These are phyloP conservation scores for Euptelea pleiosperma DNA, from an alignment of 164 flowering plant genomes.

Conservation along the genomic window DNA sequence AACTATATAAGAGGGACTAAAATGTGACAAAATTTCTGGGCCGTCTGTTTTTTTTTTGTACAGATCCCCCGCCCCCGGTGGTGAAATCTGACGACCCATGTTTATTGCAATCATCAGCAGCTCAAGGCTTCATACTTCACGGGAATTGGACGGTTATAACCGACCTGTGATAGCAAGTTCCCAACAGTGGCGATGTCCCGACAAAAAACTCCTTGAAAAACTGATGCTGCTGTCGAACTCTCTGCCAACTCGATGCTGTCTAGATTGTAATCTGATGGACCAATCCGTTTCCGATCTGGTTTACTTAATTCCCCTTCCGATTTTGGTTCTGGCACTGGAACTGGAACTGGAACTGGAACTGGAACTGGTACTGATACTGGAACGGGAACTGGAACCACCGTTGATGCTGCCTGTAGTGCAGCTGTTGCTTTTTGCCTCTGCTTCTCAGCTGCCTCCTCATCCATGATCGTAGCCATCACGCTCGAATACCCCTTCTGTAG, in stretches of 20 bases:
- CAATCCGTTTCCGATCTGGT: neutral
- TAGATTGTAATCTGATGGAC: slow-evolving; percentile 1
- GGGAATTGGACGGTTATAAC: slow-evolving; percentile 63
- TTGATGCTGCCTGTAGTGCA: too few relatives aligned
- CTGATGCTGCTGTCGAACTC: slow-evolving; percentile 28
- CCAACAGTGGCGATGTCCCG: slow-evolving; percentile 79
- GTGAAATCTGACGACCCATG: neutral
- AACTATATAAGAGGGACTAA: too few relatives aligned
- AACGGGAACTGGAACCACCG: too few relatives aligned
- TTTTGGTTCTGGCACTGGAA: neutral
- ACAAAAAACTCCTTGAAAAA: slow-evolving; percentile 83
- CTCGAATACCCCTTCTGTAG: slow-evolving; percentile 78
- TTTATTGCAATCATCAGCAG: slow-evolving; percentile 44
- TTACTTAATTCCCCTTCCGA: neutral
- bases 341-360: too few relatives aligned
- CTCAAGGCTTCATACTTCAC: slow-evolving; percentile 87
- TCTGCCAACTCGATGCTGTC: slow-evolving; percentile 11
- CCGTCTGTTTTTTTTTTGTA: slow-evolving; percentile 31
- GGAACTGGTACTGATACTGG: too few relatives aligned
- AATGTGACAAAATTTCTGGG: slow-evolving; percentile 48
- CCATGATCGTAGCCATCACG: slow-evolving; percentile 56
- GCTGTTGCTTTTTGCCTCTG: slow-evolving; percentile 56
- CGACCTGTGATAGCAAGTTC: slow-evolving; percentile 62
- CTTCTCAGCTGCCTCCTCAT: slow-evolving; percentile 70
- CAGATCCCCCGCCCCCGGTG: slow-evolving; percentile 12